These are phyloP conservation scores for Leccinum colubrinum DNA, from an alignment of 1,284 basidiomycete species.

Conservation along the genomic window DNA sequence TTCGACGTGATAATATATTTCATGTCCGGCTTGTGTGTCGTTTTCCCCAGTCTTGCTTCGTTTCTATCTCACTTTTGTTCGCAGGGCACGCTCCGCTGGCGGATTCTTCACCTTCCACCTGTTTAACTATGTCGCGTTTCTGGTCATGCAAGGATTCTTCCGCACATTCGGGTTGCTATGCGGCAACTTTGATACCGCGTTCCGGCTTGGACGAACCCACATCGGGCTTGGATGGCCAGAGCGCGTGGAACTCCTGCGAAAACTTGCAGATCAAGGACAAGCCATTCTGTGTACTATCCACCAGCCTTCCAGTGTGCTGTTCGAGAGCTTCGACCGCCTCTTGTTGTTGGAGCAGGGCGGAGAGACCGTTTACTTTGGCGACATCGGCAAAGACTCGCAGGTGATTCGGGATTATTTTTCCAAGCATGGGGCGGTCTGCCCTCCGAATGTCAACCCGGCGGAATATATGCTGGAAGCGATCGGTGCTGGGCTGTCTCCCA, in stretches of 20 bases:
- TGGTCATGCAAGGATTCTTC: slow-evolving; percentile 76
- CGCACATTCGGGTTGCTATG: slow-evolving; percentile 66
- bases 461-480: slow-evolving; percentile 71
- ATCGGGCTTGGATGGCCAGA: slow-evolving; percentile 77
- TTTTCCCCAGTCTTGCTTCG: not conserved
- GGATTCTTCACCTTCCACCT: slow-evolving; percentile 75
- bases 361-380: slow-evolving; percentile 79
- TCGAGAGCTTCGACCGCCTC: slow-evolving; percentile 77
- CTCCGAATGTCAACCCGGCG: slow-evolving; percentile 58
- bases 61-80: slow-evolving; percentile 6
- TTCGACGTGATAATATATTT: slow-evolving; percentile 78
- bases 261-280: slow-evolving; percentile 84
- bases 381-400: slow-evolving; percentile 66
- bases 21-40: slow-evolving; percentile 54
- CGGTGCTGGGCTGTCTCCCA: slow-evolving; percentile 68
- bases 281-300: slow-evolving; percentile 79
- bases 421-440: slow-evolving; percentile 61
- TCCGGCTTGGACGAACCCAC: slow-evolving; percentile 63
- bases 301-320: slow-evolving; percentile 64
- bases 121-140: slow-evolving; percentile 58
- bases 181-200: slow-evolving; percentile 63
- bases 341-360: slow-evolving; percentile 65
- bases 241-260: slow-evolving; percentile 84
- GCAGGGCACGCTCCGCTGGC: slow-evolving; percentile 49
- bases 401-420: slow-evolving; percentile 71